Conservation (phyloP, 2,329 filamentous ascomycete genomes). For the Zymoseptoria tritici region DNA sequence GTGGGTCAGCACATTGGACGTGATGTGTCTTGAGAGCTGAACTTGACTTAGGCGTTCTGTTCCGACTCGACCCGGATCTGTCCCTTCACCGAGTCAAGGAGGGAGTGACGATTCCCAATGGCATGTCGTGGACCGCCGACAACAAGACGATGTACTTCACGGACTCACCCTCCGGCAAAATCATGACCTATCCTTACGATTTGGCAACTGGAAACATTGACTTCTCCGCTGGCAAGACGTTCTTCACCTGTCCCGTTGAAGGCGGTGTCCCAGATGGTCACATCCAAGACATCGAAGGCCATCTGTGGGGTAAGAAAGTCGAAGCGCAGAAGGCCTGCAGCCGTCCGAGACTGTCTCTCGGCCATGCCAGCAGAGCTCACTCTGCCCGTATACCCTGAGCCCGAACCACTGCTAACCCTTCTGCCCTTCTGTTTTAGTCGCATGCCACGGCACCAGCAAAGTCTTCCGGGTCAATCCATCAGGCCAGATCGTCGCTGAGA, state of each 20-base stretch:
- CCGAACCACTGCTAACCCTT: too few relatives aligned
- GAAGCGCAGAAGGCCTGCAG: too few relatives aligned
- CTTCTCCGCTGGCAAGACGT: conserved; percentile 60
- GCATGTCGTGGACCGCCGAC: conserved; percentile 67
- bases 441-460: conserved; percentile 69
- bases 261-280: conserved; percentile 71
- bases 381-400: too few relatives aligned
- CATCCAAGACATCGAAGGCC: conserved; percentile 74
- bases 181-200: conserved; percentile 71
- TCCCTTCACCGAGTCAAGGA: conserved; percentile 53
- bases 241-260: conserved; percentile 62
- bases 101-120: conserved; percentile 26
- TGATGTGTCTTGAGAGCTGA: neutral
- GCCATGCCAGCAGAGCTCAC: too few relatives aligned
- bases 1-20: conserved; percentile 10
- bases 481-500: conserved; percentile 65
- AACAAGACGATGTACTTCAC: conserved; percentile 53
- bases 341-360: too few relatives aligned
- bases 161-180: conserved; percentile 62
- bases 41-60: conserved; percentile 57
- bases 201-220: conserved; percentile 54
- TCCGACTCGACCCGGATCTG: conserved; percentile 59
- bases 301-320: conserved; percentile 40
- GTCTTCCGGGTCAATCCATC: conserved; percentile 66
- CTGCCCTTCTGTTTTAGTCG: conserved; percentile 38